Evolutionary conservation across 2,329 filamentous ascomycete genomes (phyloP).

Genomic region (Xylariaceae sp.): DNA sequence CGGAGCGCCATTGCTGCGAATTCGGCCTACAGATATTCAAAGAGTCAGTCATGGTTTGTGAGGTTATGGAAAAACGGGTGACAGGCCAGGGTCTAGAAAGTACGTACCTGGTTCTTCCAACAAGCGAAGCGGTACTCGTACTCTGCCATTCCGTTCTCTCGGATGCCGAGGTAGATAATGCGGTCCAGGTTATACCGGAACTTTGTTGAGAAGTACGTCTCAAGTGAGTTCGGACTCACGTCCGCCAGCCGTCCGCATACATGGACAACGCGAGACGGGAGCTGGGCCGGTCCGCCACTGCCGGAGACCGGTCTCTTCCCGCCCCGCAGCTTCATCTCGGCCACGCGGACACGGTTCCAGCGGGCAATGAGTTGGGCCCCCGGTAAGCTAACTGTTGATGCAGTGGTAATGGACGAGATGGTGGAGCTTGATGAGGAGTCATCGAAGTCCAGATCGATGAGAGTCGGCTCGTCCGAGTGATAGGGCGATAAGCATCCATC

Average conservation of each 20-base stretch:
- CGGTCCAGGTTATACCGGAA: constrained; percentile 10
- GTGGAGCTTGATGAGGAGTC: neutral
- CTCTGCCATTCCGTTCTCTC: neutral
- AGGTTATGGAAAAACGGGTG: neutral
- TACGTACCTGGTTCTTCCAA: constrained; percentile 8
- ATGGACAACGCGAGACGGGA: constrained; percentile 10
- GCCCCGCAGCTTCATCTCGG: neutral
- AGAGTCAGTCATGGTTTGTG: neutral
- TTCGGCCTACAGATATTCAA: constrained; percentile 1
- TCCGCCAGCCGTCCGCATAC: neutral
- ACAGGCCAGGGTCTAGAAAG: too few relatives aligned
- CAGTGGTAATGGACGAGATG: too few relatives aligned
- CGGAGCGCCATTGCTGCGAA: constrained; percentile 9
- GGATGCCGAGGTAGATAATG: constrained; percentile 1
- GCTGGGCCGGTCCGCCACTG: neutral
- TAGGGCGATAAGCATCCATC: neutral
- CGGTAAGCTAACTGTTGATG: neutral
- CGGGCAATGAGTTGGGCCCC: neutral
- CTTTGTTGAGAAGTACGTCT: neutral
- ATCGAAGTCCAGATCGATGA: neutral
- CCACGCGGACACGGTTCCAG: constrained; percentile 8
- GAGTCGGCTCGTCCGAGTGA: neutral
- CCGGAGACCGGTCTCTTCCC: too few relatives aligned
- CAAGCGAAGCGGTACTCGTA: constrained; percentile 13
- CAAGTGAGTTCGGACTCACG: neutral